Conservation (phyloP, 2,329 filamentous ascomycete species). For the Claviceps digitariae region DNA sequence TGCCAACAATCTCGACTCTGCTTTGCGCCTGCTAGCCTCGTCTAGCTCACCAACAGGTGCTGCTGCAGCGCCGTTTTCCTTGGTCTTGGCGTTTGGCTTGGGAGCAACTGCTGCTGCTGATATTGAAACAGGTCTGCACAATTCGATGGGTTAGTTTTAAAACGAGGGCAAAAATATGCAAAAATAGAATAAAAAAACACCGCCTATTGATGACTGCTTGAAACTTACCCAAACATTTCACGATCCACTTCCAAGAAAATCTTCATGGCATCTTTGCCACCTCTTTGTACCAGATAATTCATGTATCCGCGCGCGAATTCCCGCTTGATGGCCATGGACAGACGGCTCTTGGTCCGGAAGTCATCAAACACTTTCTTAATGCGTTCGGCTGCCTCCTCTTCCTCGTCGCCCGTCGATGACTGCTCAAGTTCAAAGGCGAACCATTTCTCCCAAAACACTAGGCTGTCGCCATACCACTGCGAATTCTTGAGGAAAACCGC, state of each 20-base stretch:
- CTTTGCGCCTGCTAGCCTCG: conserved; percentile 34
- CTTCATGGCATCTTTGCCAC: conserved; percentile 71
- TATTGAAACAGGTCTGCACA: conserved; percentile 12
- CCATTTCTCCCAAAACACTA: conserved; percentile 81
- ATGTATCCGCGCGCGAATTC: conserved; percentile 70
- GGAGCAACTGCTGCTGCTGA: conserved; percentile 8
- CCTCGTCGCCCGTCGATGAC: conserved; percentile 51
- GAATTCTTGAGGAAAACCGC: conserved; percentile 71
- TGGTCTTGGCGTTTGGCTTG: conserved; percentile 14
- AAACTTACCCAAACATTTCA: conserved; percentile 67
- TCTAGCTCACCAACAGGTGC: conserved; percentile 30
- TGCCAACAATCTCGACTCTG: conserved; percentile 35
- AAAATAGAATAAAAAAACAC: background rate
- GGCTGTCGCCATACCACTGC: conserved; percentile 73
- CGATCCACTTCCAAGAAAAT: conserved; percentile 73
- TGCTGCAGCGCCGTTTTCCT: conserved; percentile 29
- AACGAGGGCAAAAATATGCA: background rate
- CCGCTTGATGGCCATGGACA: conserved; percentile 54
- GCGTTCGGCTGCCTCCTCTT: conserved; percentile 53
- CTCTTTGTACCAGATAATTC: conserved; percentile 68
- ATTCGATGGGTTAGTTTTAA: background rate
- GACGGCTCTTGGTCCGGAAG: conserved; percentile 57
- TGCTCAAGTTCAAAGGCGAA: conserved; percentile 81
- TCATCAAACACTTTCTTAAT: conserved; percentile 70
- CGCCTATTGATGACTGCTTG: background rate